Evolutionary conservation across 2,329 filamentous ascomycete species (phyloP), one percentile per base, ranked within the genome.

Genomic region (Zasmidium cellare): DNA sequence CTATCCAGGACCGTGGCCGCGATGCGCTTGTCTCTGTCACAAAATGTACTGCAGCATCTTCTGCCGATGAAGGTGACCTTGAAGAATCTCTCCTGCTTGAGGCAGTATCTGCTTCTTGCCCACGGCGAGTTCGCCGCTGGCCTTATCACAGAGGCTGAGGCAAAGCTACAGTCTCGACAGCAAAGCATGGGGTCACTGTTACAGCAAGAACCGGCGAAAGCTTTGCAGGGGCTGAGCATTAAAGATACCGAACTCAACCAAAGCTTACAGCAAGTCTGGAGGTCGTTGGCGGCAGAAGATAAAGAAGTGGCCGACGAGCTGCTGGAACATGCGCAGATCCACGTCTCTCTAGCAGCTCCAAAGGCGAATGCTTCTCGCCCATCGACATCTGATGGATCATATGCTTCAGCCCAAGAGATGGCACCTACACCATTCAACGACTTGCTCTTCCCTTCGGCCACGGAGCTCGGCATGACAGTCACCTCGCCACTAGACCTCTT

Each of bases 41-140:
- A 90, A 62, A 96, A 91, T 31, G 89, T 89, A 0, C 78, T 97
- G 2, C 91, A 93, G 53, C 88, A 89, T 67, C 80, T 97, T 0
- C 75, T 99, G 2, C 94, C 94, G 0, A 77, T 92, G 5, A 81
- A 84, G 11, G 89, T 85, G 66, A 91, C 96, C 3, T 78, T 91
- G 5, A 88, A 94, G 63, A 85, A 90, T 51, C 78, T 97, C 14
- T 84, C 86, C 24, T 80, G 97, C 9, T 80, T 97, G 1, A 84
- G 92, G 49, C 87, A 94, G 56, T 97, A 96, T 75, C 91, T 97
- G 65, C 82, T 99, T 2, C 81, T 99, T 0, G 88, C 89, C 1
- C 84, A 91, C 31, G 93, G 93, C 53, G 94, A 97, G 72, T 99
- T 99, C 72, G 91, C 92, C 19, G 87, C 94, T 75, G 88, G 89